phyloP scores from a whole-genome alignment of 768 basidiomycete species.

The Pseudohyphozyma bogoriensis region DNA sequence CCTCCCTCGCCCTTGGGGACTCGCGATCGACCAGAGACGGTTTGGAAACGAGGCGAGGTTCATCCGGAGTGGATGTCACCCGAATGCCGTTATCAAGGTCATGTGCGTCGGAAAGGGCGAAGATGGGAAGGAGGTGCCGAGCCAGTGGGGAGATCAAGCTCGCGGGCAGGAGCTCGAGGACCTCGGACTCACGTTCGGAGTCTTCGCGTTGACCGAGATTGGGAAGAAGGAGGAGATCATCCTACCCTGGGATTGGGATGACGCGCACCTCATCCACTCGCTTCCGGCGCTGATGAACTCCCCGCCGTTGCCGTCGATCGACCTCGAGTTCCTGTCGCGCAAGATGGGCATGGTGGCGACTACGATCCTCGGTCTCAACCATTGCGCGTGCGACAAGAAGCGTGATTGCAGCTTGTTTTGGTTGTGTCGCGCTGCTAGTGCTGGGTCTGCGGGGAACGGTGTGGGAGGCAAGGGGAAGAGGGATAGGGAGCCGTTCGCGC shows the following conservation, averaged over 20 bases:
- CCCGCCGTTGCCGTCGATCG: background rate
- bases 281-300: slow-evolving; percentile 1
- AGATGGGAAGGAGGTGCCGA: slow-evolving; percentile 28
- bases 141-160: slow-evolving; percentile 2
- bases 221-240: slow-evolving; percentile 73
- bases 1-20: slow-evolving; percentile 61
- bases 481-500: slow-evolving; percentile 6
- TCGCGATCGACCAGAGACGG: slow-evolving; percentile 69
- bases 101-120: too few relatives aligned
- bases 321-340: slow-evolving; percentile 11
- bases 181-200: slow-evolving; percentile 53
- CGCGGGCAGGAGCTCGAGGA: slow-evolving; percentile 11
- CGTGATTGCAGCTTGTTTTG: slow-evolving; percentile 24
- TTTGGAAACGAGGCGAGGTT: slow-evolving; percentile 57
- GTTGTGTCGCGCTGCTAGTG: slow-evolving; percentile 6
- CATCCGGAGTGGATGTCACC: slow-evolving; percentile 55
- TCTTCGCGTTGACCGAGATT: slow-evolving; percentile 66
- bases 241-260: slow-evolving; percentile 95
- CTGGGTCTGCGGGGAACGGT: background rate
- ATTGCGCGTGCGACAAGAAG: slow-evolving; percentile 23
- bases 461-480: background rate
- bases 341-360: slow-evolving; percentile 8
- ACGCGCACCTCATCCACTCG: slow-evolving; percentile 53
- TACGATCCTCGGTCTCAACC: slow-evolving; percentile 9
- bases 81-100: slow-evolving; percentile 56